Evolutionary conservation across 2,329 filamentous ascomycete genomes (phyloP), one percentile per base, ranked within the genome.

Genomic region (Colletotrichum filicis): DNA sequence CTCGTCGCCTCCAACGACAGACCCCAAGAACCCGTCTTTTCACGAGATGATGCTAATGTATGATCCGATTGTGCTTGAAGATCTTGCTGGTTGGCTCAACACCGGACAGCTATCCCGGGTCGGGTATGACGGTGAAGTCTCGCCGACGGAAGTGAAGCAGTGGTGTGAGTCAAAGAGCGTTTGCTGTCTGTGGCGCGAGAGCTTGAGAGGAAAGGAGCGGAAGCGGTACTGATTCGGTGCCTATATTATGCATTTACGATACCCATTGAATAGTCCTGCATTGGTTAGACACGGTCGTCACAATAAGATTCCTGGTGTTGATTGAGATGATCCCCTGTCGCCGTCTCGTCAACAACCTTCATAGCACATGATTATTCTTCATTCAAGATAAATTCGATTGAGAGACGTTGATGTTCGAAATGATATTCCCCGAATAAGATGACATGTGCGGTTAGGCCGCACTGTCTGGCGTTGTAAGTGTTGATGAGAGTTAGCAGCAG

Each of bases 11-110:
- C 85, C 85, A 14, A 86, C 88, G 0, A 84, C 77, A 4, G 85
- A 92, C 75, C 82, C 87, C 1, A 75, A 75, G 7, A 80, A 87
- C 2, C 91, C 90, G 16, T 95, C 90, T 2, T 98, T 95, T 94
- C 88, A 97, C 77, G 95, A 98, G 82, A 97, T 95, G 83, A 98
- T 99, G 59, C 86, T 98, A 6, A 90, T 98, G 80, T 98, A 97
- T 80, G 95, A 98, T 78, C 95, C 96, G 0, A 93, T 99, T 56
- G 88, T 97, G 1, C 83, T 98, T 0, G 96, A 98, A 82, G 95
- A 98, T 76, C 85, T 99, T 16, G 89, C 95, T 0, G 83, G 85
- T 0, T 98, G 95, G 93, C 83, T 98, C 19, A 98, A 98, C 76
- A 88, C 88, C 4, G 92, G 92, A 14, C 90, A 91, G 28, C 82